Base-by-base conservation (phyloP, 2,329 filamentous ascomycete genomes). In the Pseudogymnoascus sp. region DNA sequence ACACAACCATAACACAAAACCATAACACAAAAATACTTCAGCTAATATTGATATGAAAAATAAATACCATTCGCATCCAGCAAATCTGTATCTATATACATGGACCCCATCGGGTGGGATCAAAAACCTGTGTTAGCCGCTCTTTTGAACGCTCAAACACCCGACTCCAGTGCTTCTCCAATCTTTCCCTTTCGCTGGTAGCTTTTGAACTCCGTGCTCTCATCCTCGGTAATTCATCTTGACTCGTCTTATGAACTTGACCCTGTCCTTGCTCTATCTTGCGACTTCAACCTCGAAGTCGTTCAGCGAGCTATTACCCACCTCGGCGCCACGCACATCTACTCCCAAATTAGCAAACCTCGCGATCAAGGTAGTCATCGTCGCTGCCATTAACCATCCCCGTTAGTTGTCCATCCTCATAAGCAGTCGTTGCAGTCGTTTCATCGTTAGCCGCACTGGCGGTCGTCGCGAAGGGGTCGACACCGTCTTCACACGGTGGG, bases 21-120 rank as follows among this genome's bases (percentile, higher is more conserved):
- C n/a, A n/a, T 19, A 19, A 19, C 19, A 19, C 19, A 7, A 1
- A 49, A 3, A 30, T 19, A 28, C 8, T 30, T 4, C 4, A n/a
- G n/a, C n/a, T n/a, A 8, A 49, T 49, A 12, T 11, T 16, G 19
- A 16, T 16, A 9, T 52, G 42, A 33, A 55, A 30, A 33, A 55
- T n/a, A 33, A 55, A 22, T 55, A 33, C 28, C 49, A 55, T 55
- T 52, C 35, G 49, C 49, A 14, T 33, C 49, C 49, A 55, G 9
- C 49, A 55, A 55, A 55, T 14, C 28, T 55, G 49, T 22, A 55
- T 55, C n/a, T 55, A 55, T 19, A 30, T 55, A 55, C 49, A 55
- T 33, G 49, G 33, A 33, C 16, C 45, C 49, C 49, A 55, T 55
- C 28, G 14, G 28, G n/a, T 55, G 49, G 49, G 49, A 19, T 22